Base-by-base conservation (phyloP, 306 rosid species). In the Benincasa hispida region DNA sequence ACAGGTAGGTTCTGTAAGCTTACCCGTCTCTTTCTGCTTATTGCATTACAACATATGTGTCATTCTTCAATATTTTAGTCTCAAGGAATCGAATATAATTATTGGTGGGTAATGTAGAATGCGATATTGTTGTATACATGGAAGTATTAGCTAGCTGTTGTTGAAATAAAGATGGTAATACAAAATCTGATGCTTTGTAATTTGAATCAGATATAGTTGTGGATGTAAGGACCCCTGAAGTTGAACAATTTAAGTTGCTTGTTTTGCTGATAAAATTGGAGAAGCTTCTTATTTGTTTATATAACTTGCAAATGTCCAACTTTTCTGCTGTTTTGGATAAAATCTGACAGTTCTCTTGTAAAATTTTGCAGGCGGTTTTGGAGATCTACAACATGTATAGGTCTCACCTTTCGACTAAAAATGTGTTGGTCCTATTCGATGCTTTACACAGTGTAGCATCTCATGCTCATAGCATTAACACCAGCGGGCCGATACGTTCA, bases 311-410 rank as follows among this genome's bases (percentile, higher is more conserved):
- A 70, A 42, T 70, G 9, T 45, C 61, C 13, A 37, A 41, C 58
- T 55, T 54, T 37, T 74, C 3, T 74, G 78, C 66, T 48, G 22
- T 42, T 45, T 13, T 24, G 58, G 42, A 35, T 70, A 0, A 70
- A 17, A 70, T 77, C 39, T 79, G 37, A 72, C 68, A 62, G 35
- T 73, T 74, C 60, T 76, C 66, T 80, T 78, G 39, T 76, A 84
- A 76, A 77, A 78, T 76, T 81, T 89, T 77, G 83, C 96, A 95
- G 99, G 98, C 99, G 27, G 91, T 95, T 82, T 75, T 86, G 89
- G 99, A 95, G 87, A 88, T 92, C 85, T 95, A 95, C 86, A 87
- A 80, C 83, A 87, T 92, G 86, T 86, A 84, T 70, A 90, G 97
- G 14, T 63, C 88, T 68, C 89, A 80, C 85, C 90, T 95, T 80